Base-by-base conservation (phyloP, 2,329 filamentous ascomycete genomes). In the Fusarium secorum region DNA sequence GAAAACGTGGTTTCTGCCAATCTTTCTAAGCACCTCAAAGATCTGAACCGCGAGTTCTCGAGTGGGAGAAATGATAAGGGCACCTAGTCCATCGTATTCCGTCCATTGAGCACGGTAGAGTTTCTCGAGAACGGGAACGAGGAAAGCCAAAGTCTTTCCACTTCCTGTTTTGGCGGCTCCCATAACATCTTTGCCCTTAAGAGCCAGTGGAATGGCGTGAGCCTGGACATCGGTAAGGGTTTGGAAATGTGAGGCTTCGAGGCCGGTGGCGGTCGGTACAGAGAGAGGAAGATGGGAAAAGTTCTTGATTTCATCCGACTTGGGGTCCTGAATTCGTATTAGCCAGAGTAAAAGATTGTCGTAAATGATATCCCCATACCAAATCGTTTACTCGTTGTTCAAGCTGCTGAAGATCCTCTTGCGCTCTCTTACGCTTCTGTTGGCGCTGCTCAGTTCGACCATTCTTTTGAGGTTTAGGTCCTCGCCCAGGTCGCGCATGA, bases 1-100 rank as follows among this genome's bases (percentile, higher is more conserved):
- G 79, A 98, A 98, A 66, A 89, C 86, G 80, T 99, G 95, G 63
- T 95, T 90, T 61, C 93, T 89, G 46, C 96, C 96, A 63, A 99
- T 89, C 80, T 97, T 97, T 68, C 93, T 88, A 75, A 99, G 82
- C 1, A 98, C 95, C 63, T 98, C 93, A 78, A 98, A 99, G 68
- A 97, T 99, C 81, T 99, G 96, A 41, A 97, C 96, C 0, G 96
- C 95, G 60, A 99, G 86, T 83, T 99, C 96, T 77, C 96, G 91
- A 11, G 96, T 99, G 1, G 96, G 96, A 1, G 95, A 95, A 58
- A 99, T 91, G 72, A 99, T 93, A 70, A 99, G 87, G 8, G 96
- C 96, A 13, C 95, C 95, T 33, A 99, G 85, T 1, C 96, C 96
- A 82, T 99, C 96, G 74, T 90, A 87, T 75, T 97, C 93, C 20